A percentile compares a stretch with the other conserved stretches of the same genome.
Evolutionary conservation across 768 basidiomycete genomes (phyloP).

Genomic region (Filobasidium floriforme): DNA sequence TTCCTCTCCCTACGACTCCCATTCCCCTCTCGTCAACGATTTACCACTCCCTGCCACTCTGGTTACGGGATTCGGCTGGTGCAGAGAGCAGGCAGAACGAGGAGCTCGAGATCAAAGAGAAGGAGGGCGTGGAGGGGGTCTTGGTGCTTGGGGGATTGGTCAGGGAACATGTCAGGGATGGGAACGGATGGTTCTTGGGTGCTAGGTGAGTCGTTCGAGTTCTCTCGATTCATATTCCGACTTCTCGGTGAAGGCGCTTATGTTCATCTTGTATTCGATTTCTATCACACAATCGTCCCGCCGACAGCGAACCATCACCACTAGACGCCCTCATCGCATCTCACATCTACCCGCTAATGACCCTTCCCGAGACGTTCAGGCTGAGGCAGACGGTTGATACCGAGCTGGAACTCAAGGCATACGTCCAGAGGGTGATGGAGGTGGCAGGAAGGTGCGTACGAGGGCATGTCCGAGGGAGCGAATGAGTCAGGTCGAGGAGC

Average conservation of each 20-base stretch:
- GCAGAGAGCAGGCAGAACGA: slow-evolving; percentile 1
- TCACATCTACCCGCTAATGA: slow-evolving; percentile 19
- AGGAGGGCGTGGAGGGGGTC: slow-evolving; percentile 19
- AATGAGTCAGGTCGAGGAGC: too few relatives aligned
- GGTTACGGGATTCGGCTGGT: slow-evolving; percentile 1
- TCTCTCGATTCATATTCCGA: not conserved
- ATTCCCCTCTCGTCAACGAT: slow-evolving; percentile 13
- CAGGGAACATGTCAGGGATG: slow-evolving; percentile 12
- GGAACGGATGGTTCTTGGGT: slow-evolving; percentile 18
- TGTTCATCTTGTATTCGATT: not conserved
- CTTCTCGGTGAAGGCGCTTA: not conserved
- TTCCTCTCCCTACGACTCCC: slow-evolving; percentile 1
- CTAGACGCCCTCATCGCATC: slow-evolving; percentile 23
- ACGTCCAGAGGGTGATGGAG: slow-evolving; percentile 18
- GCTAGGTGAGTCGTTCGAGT: slow-evolving; percentile 13
- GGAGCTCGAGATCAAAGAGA: slow-evolving; percentile 11
- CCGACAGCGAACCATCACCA: slow-evolving; percentile 20
- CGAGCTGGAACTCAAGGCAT: slow-evolving; percentile 11
- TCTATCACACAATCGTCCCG: too few relatives aligned
- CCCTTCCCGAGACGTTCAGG: slow-evolving; percentile 10
- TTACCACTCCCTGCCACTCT: slow-evolving; percentile 12
- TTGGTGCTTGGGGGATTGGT: slow-evolving; percentile 8
- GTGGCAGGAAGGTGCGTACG: slow-evolving; percentile 7
- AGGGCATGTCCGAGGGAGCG: not conserved
- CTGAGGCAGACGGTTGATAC: slow-evolving; percentile 15